Base-by-base conservation (phyloP, 202 grass and related monocot genomes). In the Panicum virgatum region DNA sequence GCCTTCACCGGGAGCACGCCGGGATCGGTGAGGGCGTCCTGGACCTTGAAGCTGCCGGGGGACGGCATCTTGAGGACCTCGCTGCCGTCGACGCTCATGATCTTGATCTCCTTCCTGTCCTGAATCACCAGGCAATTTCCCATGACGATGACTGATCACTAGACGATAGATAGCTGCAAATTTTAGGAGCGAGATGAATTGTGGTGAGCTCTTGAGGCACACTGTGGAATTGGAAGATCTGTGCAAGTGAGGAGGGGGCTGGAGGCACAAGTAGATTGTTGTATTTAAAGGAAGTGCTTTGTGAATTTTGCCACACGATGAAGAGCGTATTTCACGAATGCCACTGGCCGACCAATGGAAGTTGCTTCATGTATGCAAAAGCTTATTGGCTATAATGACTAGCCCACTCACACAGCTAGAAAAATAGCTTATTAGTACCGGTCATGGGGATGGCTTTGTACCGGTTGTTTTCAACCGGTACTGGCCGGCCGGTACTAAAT, bases 71-170 rank as follows among this genome's bases (percentile, higher is more conserved):
- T 84, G 9, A 86, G 26, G 51, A 86, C 75, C 12, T 81, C 62
- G 20, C 57, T 15, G 22, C 85, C 82, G 56, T 88, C 89, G 22
- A 91, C 73, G 26, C 38, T 69, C 82, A 80, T 80, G 66, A 96
- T 86, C 78, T 90, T 92, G 72, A 92, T 86, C 83, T 72, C 80
- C 78, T 80, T 78, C 16, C 75, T 86, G 66, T 82, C 80, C 25
- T 79, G 77, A 62, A 86, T 74, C 62, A 94, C 77, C 2, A 97
- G 51, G 73, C 94, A 97, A 69, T 97, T 97, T 8, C 94, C 94
- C 94, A 97, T 97, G 80, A 16, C 2, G 45, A 73, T 29, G 48
- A 7, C 12, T 59, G 25, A 22, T 34, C 43, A 12, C 0, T 51
- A 12, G 4, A 30, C 13, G 32, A 34, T 30, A n/a, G 16, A 46